Evolutionary conservation across 768 basidiomycete genomes (phyloP).

Genomic region (Tulasnella sp.): DNA sequence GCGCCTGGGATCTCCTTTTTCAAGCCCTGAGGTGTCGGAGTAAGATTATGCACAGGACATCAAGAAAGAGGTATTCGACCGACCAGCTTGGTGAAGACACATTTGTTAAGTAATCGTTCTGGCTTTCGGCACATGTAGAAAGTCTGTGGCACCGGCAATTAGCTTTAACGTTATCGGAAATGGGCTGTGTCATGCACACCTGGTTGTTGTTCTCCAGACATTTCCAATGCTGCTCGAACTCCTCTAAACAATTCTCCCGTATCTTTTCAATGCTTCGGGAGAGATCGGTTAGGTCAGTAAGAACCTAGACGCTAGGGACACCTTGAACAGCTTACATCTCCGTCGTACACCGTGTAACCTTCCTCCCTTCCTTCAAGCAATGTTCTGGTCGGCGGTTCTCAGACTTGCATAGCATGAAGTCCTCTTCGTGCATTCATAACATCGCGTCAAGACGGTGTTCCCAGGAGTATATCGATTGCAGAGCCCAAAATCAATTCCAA

Average conservation of each 20-base stretch:
- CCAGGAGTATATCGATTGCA: too few relatives aligned
- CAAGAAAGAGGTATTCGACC: slow-evolving; percentile 27
- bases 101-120: slow-evolving; percentile 79
- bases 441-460: not conserved
- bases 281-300: not conserved
- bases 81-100: slow-evolving; percentile 94
- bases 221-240: slow-evolving; percentile 88
- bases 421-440: slow-evolving; percentile 40
- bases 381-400: slow-evolving; percentile 84
- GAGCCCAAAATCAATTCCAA: slow-evolving; percentile 11
- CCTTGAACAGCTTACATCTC: slow-evolving; percentile 53
- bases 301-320: not conserved
- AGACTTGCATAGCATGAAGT: slow-evolving; percentile 95
- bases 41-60: not conserved
- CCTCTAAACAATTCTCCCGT: slow-evolving; percentile 76
- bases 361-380: slow-evolving; percentile 90
- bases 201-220: slow-evolving; percentile 94
- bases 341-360: slow-evolving; percentile 89
- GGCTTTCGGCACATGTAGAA: slow-evolving; percentile 82
- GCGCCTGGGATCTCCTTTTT: slow-evolving; percentile 85
- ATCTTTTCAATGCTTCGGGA: slow-evolving; percentile 73
- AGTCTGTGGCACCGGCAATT: too few relatives aligned
- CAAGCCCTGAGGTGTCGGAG: slow-evolving; percentile 50
- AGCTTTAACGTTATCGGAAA: not conserved
- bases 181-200: slow-evolving; percentile 35